Base-by-base conservation (phyloP, 2,329 filamentous ascomycete genomes). In the Exophiala dermatitidis region DNA sequence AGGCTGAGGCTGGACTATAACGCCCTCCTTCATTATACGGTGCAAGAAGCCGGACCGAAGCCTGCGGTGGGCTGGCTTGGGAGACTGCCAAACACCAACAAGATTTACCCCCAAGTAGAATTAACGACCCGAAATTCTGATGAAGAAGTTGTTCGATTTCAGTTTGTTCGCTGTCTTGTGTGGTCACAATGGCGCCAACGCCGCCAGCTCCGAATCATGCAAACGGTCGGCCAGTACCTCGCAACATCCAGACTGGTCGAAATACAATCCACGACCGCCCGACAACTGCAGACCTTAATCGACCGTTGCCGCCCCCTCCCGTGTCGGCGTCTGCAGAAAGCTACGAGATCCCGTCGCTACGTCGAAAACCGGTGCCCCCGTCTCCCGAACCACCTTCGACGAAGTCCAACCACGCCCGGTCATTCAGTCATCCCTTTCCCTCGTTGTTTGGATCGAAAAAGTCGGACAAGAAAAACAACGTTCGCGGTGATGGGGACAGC, bases 371-470 rank as follows among this genome's bases (percentile, higher is more conserved):
- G 29, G 32, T 53, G 28, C 53, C 59, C 29, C 54, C 54, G n/a
- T 38, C 52, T 9, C 28, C 54, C 12, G 56, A 60, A 34, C 26
- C 49, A 4, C 41, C 42, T n/a, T 38, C 58, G n/a, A n/a, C 57
- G 26, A 54, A 59, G 26, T 56, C 58, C 37, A 61, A 63, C 42
- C 81, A 84, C 68, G 71, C 72, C 30, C 82, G 86, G 50, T 90
- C 88, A 51, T 80, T 86, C 73, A 93, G 88, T 75, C 84, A 91
- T 64, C 87, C 88, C 7, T 86, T 91, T 60, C 84, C 86, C 5
- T 83, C 82, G 12, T 70, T 90, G 32, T 88, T 90, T 65, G 76
- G 79, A 32, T 71, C 72, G 58, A 77, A 72, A 64, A 75, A 72
- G 62, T 69, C 69, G 51, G 70, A 81, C 65, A 83, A 80, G 69